Base-by-base conservation (phyloP, 805 yeast genomes). In the Starmerella stigmatis region DNA sequence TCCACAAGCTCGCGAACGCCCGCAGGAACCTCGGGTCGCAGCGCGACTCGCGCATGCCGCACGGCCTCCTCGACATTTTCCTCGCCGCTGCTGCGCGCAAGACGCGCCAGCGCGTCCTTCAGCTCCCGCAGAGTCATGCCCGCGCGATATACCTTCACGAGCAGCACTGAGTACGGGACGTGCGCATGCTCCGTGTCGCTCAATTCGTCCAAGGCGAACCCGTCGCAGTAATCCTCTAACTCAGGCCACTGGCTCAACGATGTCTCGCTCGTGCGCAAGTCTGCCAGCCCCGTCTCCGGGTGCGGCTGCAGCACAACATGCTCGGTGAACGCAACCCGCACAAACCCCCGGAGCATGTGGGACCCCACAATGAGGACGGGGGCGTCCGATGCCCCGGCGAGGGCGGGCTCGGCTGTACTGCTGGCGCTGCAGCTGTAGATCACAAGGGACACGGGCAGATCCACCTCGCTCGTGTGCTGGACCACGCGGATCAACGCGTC, bases 101-200 rank as follows among this genome's bases (percentile, higher is more conserved):
- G 57, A 48, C 36, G 58, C 55, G 29, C 72, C 66, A 52, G 73
- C 66, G 23, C 62, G 56, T 59, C 20, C 54, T 60, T 46, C 61
- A 59, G 25, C 52, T 63, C 66, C 74, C 43, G 69, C 75, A 31
- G 51, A 57, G 64, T 55, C 67, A 55, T 63, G 55, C 49, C 48
- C 58, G 4, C 56, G 59, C 8, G 53, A 47, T 36, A 74, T 57
- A 76, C 76, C 55, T 78, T 77, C 27, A 78, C 65, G 32, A 81
- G 67, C 2, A 86, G 63, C 1, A 81, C 69, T 15, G 78, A 66
- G 55, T 72, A 85, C 0, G 96, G 96, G 9, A 84, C 69, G 53
- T 79, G 79, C 0, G 84, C 74, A n/a, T 58, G 57, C 7, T 60
- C 68, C 10, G 47, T 40, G 32, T 69, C 73, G 38, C 68, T 71